Conservation (phyloP, 2,329 filamentous ascomycete species). For the Claviceps sp. region DNA sequence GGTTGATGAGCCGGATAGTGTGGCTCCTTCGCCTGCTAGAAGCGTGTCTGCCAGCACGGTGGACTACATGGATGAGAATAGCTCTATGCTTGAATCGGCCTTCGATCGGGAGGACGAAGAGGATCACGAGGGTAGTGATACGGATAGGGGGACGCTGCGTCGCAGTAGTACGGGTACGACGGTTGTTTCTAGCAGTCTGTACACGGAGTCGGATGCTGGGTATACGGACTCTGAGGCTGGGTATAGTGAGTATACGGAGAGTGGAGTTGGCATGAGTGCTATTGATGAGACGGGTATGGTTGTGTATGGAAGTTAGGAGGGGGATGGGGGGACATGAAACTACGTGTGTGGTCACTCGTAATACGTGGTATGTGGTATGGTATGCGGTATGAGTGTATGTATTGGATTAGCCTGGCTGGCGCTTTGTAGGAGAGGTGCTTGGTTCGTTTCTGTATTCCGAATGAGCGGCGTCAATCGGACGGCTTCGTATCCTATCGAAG, state of each 20-base stretch:
- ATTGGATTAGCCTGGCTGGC: not conserved
- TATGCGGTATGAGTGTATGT: not conserved
- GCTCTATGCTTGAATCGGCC: constrained; percentile 9
- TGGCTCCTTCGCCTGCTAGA: constrained; percentile 4
- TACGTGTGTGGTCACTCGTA: no score
- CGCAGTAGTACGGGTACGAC: constrained; percentile 35
- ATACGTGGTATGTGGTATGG: not conserved
- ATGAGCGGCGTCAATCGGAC: no score
- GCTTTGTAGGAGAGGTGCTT: not conserved
- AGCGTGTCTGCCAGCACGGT: constrained; percentile 2
- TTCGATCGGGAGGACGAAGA: constrained; percentile 4
- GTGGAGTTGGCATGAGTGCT: constrained; percentile 14
- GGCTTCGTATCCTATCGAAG: no score
- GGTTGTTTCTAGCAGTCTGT: constrained; percentile 29
- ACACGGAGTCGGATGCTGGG: constrained; percentile 22
- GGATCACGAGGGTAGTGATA: constrained; percentile 29
- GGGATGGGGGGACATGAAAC: not conserved
- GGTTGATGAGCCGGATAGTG: constrained; percentile 20
- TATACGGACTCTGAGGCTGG: constrained; percentile 17
- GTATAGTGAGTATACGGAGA: constrained; percentile 36
- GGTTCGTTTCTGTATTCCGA: no score
- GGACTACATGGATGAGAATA: constrained; percentile 5
- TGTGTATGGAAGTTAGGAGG: constrained; percentile 15
- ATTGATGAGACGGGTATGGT: constrained; percentile 21
- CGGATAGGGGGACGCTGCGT: constrained; percentile 35